Base-by-base conservation (phyloP, 2,329 filamentous ascomycete species). In the Colletotrichum orchidophilum region DNA sequence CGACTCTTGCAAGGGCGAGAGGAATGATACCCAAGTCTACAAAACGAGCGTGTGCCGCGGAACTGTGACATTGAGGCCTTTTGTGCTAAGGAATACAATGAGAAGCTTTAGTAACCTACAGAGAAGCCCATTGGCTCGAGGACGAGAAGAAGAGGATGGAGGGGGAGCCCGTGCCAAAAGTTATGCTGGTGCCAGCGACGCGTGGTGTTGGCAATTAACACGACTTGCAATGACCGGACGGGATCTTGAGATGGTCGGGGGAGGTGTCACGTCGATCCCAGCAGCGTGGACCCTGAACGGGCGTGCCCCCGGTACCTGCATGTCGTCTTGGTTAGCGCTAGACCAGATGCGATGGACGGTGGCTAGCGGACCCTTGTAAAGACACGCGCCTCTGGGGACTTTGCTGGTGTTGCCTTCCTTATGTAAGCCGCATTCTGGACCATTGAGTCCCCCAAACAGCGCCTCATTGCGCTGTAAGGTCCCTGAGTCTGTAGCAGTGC, bases 11-110 rank as follows among this genome's bases (percentile, higher is more conserved):
- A 65, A 54, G 55, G 53, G 66, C 70, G 55, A 72, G 66, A 60
- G 70, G 70, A 72, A 72, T 70, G 70, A 72, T 72, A 72, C 60
- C 70, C 70, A 57, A 61, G 60, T 63, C 54, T 26, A 29, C 50
- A 63, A 66, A 66, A 55, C 18, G 5, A 62, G 18, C 46, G 26
- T 27, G 5, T 27, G n/a, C n/a, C n/a, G 4, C 24, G 12, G 26
- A 24, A 24, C 7, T 61, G 52, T 26, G 62, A 24, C 26, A 35
- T 1, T n/a, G 39, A 46, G 6, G 53, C 26, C 18, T 57, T 54
- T 50, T 60, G 49, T 29, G 26, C 8, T 18, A 13, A 2, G n/a
- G 39, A 42, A 18, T 42, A 3, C n/a, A 13, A 5, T 35, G 33
- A 15, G 33, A 35, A 18, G 39, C 39, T 42, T 42, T 1, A 33